phyloP scores from a whole-genome alignment of 371 early-diverging fungal species.

The Zopfochytrium polystomum region DNA sequence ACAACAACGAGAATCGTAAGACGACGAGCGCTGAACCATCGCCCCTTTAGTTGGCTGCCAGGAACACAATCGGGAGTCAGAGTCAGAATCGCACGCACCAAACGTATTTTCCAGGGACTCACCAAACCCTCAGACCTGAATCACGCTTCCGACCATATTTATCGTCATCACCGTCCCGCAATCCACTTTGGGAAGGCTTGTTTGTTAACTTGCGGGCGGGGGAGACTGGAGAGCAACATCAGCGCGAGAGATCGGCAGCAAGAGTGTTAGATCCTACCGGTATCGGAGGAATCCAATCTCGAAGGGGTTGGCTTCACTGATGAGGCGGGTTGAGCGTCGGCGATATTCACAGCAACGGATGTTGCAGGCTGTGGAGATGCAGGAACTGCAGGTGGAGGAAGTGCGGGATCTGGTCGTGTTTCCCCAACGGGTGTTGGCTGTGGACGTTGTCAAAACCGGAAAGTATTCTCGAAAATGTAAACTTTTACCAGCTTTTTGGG shows the following conservation, averaged over 20 bases:
- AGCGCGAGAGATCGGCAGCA: neutral
- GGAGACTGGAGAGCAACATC: neutral
- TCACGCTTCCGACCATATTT: neutral
- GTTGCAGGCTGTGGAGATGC: neutral
- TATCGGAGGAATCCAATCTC: neutral
- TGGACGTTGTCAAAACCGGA: neutral
- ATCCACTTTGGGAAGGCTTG: neutral
- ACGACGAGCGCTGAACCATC: too few species aligned
- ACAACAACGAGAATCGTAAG: too few species aligned
- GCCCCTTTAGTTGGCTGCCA: too few species aligned
- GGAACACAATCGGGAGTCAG: too few species aligned
- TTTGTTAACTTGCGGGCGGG: neutral
- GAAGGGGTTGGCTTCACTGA: neutral
- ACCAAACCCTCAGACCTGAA: neutral
- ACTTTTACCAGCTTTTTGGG: conserved; percentile 21
- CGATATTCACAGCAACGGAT: neutral
- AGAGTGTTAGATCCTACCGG: neutral
- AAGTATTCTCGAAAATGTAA: neutral
- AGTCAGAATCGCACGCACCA: too few species aligned
- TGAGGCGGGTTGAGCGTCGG: neutral
- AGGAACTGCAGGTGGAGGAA: too few species aligned
- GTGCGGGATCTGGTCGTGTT: too few species aligned
- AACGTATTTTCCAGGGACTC: too few species aligned
- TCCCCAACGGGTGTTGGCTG: neutral
- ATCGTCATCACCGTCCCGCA: neutral